Percentiles rank a stretch among this genome's conserved stretches.
These are phyloP conservation scores for Colletotrichum neosansevieriae DNA, from an alignment of 2,329 filamentous ascomycete genomes.

Conservation along the genomic window DNA sequence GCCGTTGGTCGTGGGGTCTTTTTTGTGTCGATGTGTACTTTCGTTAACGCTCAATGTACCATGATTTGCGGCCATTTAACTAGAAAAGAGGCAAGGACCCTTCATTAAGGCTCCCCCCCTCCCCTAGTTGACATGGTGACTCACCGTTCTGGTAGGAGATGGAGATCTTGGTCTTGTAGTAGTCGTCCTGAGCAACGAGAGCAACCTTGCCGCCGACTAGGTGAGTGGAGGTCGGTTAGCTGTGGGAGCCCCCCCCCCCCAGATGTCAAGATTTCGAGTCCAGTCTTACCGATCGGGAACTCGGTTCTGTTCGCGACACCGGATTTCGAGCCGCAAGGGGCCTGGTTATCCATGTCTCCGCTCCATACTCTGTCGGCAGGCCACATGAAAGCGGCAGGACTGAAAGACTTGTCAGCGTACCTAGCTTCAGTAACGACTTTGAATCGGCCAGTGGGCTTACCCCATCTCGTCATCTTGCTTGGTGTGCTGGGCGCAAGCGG, in stretches of 20 bases:
- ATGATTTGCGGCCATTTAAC: no score
- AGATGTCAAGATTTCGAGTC: not conserved
- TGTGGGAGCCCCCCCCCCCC: not conserved
- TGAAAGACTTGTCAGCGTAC: slow-evolving; percentile 41
- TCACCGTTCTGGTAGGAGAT: slow-evolving; percentile 63
- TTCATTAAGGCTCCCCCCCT: not conserved
- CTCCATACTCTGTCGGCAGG: slow-evolving; percentile 64
- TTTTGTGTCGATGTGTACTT: slow-evolving; percentile 8
- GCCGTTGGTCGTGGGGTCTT: slow-evolving; percentile 48
- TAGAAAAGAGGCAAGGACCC: no score
- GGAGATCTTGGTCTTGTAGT: slow-evolving; percentile 61
- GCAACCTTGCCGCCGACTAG: slow-evolving; percentile 63
- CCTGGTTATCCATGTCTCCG: slow-evolving; percentile 61
- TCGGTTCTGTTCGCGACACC: slow-evolving; percentile 60
- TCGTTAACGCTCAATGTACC: not conserved
- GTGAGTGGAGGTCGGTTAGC: not conserved
- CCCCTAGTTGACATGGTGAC: slow-evolving; percentile 31
- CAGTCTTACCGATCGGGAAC: slow-evolving; percentile 61
- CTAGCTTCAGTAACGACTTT: not conserved
- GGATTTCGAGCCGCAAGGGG: slow-evolving; percentile 63
- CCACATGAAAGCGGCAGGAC: slow-evolving; percentile 68
- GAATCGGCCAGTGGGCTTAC: not conserved
- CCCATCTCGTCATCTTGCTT: slow-evolving; percentile 42
- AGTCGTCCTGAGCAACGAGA: slow-evolving; percentile 65
- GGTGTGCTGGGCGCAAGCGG: slow-evolving; percentile 25